Base-by-base conservation (phyloP, 441 rosid genomes). In the Daphne laureola region DNA sequence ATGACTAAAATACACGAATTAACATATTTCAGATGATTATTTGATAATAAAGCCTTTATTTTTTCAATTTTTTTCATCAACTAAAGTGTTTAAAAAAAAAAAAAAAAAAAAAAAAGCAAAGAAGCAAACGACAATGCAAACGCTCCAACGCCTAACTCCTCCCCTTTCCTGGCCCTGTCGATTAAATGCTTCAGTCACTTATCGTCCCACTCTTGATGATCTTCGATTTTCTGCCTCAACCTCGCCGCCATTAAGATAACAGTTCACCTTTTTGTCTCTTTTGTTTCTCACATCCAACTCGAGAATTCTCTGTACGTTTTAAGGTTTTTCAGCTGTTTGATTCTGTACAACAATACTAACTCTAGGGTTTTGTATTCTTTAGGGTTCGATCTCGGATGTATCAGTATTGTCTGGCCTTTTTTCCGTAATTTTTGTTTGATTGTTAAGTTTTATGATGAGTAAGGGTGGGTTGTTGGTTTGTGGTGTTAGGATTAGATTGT, bases 401-500 rank as follows among this genome's bases (percentile, higher is more conserved):
- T 17, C 12, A 25, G 11, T 16, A 12, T 17, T 46, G 5, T 46
- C 12, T 2, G 6, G 14, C 4, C 12, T 46, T 17, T 46, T 46
- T 8, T 46, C 12, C 14, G 6, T 11, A 11, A 9, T 27, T 51
- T n/a, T 18, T 14, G 18, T 55, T 51, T 43, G 54, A 46, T 46
- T 13, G 13, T 56, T 51, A 43, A 8, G 38, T 40, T 54, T 38
- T 15, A 44, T 68, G 77, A 66, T 59, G 57, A 42, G 26, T 43
- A 64, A 45, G 58, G 17, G 14, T 63, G 55, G 57, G 51, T 59
- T 31, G 36, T 49, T 17, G 53, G 12, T 21, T 44, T 45, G 23
- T 49, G 44, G 57, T 49, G 55, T 55, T 69, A 62, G 74, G 70
- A 31, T 31, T 31, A 31, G 36, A 31, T 31, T 5, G 9, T 4